phyloP scores from a whole-genome alignment of 768 basidiomycete species.

The Cyclocybe cylindracea region DNA sequence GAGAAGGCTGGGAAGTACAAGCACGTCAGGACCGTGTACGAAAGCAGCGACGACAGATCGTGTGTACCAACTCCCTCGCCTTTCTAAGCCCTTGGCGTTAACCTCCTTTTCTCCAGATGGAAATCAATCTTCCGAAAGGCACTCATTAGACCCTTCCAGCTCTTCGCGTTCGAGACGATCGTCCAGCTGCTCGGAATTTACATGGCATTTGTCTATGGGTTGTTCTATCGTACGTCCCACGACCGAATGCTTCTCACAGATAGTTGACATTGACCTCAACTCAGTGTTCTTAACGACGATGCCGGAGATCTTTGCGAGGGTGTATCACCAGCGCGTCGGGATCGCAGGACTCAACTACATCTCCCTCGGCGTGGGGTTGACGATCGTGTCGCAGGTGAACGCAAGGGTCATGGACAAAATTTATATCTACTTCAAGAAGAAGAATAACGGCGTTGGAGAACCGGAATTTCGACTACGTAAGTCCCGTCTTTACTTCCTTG shows the following conservation, averaged over 20 bases:
- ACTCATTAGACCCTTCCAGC: slow-evolving; percentile 64
- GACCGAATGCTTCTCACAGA: no score
- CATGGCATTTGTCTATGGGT: slow-evolving; percentile 70
- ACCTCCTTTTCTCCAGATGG: slow-evolving; percentile 39
- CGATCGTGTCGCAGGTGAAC: slow-evolving; percentile 51
- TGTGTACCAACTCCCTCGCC: slow-evolving; percentile 24
- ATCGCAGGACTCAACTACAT: slow-evolving; percentile 72
- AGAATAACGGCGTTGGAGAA: slow-evolving; percentile 47
- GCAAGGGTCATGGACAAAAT: slow-evolving; percentile 57
- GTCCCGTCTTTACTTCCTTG: slow-evolving; percentile 15
- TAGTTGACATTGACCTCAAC: not conserved
- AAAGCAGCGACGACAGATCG: slow-evolving; percentile 42
- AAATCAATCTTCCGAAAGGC: slow-evolving; percentile 49
- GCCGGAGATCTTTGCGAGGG: slow-evolving; percentile 53
- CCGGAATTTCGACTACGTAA: slow-evolving; percentile 53
- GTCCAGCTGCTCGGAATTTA: slow-evolving; percentile 68
- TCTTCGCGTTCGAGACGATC: slow-evolving; percentile 65
- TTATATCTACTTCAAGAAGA: slow-evolving; percentile 50
- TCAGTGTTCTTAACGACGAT: slow-evolving; percentile 70
- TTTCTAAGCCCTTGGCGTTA: no score
- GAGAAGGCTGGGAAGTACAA: slow-evolving; percentile 40
- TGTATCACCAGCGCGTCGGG: slow-evolving; percentile 57
- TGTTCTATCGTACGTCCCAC: slow-evolving; percentile 55
- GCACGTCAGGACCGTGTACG: slow-evolving; percentile 50
- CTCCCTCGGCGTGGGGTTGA: slow-evolving; percentile 66